Conservation (phyloP, 139 green algal genomes). For the Mychonastes homosphaera region DNA sequence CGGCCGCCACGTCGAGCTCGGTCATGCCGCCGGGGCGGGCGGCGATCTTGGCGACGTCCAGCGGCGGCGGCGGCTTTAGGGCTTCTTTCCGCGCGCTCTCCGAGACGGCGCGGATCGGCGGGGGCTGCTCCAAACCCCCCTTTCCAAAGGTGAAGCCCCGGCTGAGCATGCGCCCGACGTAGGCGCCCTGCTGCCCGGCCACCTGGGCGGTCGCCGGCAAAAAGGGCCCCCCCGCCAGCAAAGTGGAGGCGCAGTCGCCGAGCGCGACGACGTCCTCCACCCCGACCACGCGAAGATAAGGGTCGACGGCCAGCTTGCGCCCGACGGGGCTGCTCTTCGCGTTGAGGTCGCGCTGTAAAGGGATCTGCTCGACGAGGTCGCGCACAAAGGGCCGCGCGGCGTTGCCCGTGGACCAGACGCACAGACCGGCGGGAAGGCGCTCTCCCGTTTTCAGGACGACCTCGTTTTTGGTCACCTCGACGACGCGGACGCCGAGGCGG, state of each 20-base stretch:
- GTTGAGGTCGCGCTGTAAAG: conserved; percentile 10
- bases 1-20: conserved; percentile 17
- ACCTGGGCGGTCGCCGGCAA: conserved; percentile 57
- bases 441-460: conserved; percentile 1
- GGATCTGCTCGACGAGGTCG: conserved; percentile 2
- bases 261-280: conserved; percentile 40
- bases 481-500: conserved; percentile 31
- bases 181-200: conserved; percentile 39
- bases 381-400: conserved; percentile 25
- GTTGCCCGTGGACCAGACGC: conserved; percentile 44
- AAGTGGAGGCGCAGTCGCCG: conserved; percentile 40
- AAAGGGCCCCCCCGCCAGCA: conserved; percentile 26
- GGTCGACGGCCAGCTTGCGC: conserved; percentile 52
- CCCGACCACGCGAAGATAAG: conserved; percentile 54
- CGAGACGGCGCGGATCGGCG: conserved; percentile 9
- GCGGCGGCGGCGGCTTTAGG: conserved; percentile 4
- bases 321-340: conserved; percentile 1
- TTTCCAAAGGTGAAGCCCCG: conserved; percentile 25
- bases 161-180: conserved; percentile 45
- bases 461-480: conserved; percentile 20
- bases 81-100: not conserved
- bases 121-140: conserved; percentile 21
- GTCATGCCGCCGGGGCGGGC: conserved; percentile 4
- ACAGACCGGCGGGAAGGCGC: conserved; percentile 35
- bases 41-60: conserved; percentile 7